Evolutionary conservation across 805 yeast species (phyloP).

Genomic region (Ogataea salicorniae): DNA sequence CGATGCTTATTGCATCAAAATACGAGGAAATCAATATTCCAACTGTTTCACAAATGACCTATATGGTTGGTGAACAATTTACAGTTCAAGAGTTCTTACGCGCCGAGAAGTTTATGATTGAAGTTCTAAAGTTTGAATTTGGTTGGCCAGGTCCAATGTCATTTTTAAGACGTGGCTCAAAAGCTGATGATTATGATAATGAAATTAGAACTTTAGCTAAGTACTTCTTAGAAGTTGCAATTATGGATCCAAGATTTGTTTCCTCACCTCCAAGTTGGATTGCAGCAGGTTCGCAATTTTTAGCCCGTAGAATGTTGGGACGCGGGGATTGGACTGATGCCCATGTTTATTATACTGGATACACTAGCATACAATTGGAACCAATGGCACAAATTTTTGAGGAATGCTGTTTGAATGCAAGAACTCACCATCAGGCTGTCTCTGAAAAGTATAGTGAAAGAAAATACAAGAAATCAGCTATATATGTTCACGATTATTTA

Average conservation of each 20-base stretch:
- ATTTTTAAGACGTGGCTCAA: slow-evolving; percentile 80
- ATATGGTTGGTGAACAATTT: slow-evolving; percentile 79
- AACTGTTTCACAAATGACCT: slow-evolving; percentile 77
- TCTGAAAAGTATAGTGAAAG: slow-evolving; percentile 87
- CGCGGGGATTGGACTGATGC: slow-evolving; percentile 79
- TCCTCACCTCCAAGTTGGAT: slow-evolving; percentile 68
- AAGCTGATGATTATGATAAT: slow-evolving; percentile 85
- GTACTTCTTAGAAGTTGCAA: slow-evolving; percentile 71
- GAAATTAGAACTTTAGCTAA: slow-evolving; percentile 82
- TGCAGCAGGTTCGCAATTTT: slow-evolving; percentile 81
- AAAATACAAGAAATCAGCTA: slow-evolving; percentile 72
- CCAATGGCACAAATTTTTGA: slow-evolving; percentile 73
- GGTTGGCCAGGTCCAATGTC: slow-evolving; percentile 89
- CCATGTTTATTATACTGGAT: slow-evolving; percentile 89
- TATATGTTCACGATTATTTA: slow-evolving; percentile 74
- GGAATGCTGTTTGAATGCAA: slow-evolving; percentile 59
- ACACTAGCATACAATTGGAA: slow-evolving; percentile 75
- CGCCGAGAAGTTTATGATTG: slow-evolving; percentile 76
- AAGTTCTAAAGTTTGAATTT: slow-evolving; percentile 66
- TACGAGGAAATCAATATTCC: slow-evolving; percentile 90
- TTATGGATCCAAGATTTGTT: slow-evolving; percentile 69
- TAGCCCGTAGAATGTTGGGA: slow-evolving; percentile 68
- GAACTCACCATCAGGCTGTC: slow-evolving; percentile 67
- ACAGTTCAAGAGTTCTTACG: slow-evolving; percentile 69
- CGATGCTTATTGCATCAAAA: slow-evolving; percentile 86